Percentiles rank a stretch among this genome's conserved stretches.
Conservation (phyloP, 2,329 filamentous ascomycete species). For the Alternaria hordeiaustralica region DNA sequence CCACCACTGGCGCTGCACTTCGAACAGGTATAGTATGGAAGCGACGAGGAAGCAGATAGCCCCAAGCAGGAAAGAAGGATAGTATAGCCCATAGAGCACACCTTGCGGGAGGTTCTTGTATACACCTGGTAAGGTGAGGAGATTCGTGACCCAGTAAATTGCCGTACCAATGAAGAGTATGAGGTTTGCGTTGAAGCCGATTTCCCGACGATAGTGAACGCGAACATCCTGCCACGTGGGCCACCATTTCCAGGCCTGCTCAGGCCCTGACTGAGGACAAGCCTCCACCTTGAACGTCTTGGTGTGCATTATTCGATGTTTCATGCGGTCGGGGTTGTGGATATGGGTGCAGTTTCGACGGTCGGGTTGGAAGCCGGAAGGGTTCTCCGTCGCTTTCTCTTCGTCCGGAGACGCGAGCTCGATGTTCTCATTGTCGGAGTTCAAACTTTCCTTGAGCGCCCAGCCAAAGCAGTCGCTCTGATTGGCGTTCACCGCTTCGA, state of each 20-base stretch:
- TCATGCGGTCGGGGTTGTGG: neutral
- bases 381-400: neutral
- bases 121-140: neutral
- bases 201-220: neutral
- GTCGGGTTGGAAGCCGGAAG: neutral
- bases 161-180: neutral
- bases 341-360: neutral
- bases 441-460: neutral
- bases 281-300: neutral
- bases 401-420: neutral
- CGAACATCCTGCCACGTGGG: neutral
- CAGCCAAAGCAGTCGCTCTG: slow-evolving; percentile 1
- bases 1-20: neutral
- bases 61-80: neutral
- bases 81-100: neutral
- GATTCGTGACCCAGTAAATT: neutral
- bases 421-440: neutral
- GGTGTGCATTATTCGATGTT: neutral
- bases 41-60: neutral
- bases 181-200: neutral
- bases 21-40: neutral
- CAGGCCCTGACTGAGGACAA: neutral
- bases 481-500: slow-evolving; percentile 1
- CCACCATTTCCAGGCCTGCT: neutral
- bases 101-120: neutral